Percentiles rank a stretch among this genome's conserved stretches.
Conservation (phyloP, 2,329 filamentous ascomycete genomes). For the Colletotrichum sidae region DNA sequence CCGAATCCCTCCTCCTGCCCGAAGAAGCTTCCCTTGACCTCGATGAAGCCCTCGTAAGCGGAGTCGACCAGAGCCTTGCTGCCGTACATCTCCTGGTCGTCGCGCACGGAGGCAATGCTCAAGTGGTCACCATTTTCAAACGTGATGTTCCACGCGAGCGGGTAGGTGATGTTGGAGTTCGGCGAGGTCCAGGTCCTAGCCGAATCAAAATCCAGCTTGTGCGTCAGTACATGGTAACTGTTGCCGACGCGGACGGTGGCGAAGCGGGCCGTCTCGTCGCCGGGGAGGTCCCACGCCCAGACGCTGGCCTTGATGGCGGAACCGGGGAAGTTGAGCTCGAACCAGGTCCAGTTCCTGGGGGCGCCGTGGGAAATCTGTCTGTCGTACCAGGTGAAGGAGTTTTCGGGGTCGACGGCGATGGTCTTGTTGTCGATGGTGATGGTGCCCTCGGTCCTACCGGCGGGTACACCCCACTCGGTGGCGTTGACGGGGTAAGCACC, state of each 20-base stretch:
- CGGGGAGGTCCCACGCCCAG: not conserved
- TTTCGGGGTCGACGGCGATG: not conserved
- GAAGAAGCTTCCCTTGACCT: not conserved
- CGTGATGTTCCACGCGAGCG: not conserved
- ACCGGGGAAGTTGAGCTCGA: constrained; percentile 12
- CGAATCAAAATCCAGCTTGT: not conserved
- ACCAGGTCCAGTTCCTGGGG: constrained; percentile 16
- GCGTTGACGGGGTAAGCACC: constrained; percentile 2
- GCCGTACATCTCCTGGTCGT: constrained; percentile 13
- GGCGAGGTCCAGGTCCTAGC: not conserved
- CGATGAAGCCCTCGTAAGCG: constrained; percentile 3
- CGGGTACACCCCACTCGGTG: constrained; percentile 8
- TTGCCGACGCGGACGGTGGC: not conserved
- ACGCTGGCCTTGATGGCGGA: constrained; percentile 7
- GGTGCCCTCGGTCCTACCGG: not conserved
- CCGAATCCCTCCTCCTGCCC: not conserved
- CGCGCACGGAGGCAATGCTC: not conserved
- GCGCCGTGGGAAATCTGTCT: constrained; percentile 5
- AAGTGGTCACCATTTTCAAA: constrained; percentile 15
- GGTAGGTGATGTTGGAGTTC: not conserved
- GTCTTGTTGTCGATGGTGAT: not conserved
- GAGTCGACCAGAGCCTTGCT: not conserved
- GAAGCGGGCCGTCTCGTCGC: not conserved
- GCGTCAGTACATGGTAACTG: not conserved
- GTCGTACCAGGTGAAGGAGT: constrained; percentile 11